phyloP scores from a whole-genome alignment of 345 rosid genomes.

The Luvunga scandens region DNA sequence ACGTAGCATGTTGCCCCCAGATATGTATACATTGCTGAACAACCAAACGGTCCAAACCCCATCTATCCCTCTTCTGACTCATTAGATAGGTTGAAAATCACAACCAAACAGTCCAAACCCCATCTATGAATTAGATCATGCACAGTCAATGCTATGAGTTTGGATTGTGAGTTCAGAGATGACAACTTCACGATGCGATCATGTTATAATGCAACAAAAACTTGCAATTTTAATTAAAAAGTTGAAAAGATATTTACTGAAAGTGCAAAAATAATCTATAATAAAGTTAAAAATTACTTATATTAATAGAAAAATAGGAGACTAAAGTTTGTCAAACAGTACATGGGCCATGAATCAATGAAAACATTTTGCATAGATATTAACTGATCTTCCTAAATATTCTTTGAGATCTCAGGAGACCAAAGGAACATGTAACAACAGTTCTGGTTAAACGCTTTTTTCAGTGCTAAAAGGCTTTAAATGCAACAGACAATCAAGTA shows the following conservation, averaged over 20 bases:
- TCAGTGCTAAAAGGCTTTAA: not conserved
- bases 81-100: not conserved
- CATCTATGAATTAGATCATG: not conserved
- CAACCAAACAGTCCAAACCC: not conserved
- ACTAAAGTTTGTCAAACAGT: not conserved
- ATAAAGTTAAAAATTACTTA: not conserved
- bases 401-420: not conserved
- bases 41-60: too few species aligned
- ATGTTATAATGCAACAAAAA: not conserved
- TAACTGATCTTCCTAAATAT: not conserved
- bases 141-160: not conserved
- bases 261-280: not conserved
- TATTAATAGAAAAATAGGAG: not conserved
- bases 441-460: not conserved
- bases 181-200: not conserved
- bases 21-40: not conserved
- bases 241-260: not conserved
- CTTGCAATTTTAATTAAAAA: not conserved
- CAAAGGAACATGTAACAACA: not conserved
- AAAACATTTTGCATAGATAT: too few species aligned
- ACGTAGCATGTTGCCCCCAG: not conserved
- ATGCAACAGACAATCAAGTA: conserved; percentile 21
- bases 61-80: not conserved
- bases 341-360: not conserved
- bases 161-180: not conserved